Percentiles rank a stretch among this genome's conserved stretches.
Conservation (phyloP, 1,139 yeast species). For the Cylindricascospora bacillispora region DNA sequence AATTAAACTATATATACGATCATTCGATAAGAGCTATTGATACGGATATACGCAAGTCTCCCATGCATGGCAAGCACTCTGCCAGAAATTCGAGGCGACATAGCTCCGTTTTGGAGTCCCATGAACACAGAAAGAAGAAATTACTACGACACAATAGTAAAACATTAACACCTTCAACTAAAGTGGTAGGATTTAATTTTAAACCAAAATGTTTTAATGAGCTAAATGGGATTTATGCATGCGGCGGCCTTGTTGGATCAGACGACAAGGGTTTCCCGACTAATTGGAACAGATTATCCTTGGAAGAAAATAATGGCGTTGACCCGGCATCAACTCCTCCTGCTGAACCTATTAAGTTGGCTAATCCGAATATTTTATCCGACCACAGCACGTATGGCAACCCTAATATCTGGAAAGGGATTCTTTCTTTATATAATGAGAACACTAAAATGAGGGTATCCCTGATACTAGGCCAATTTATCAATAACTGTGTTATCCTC, state of each 20-base stretch:
- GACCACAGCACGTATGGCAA: slow-evolving; percentile 23
- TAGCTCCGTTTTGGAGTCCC: neutral
- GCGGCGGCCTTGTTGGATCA: slow-evolving; percentile 53
- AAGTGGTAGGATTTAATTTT: slow-evolving; percentile 38
- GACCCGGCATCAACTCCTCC: slow-evolving; percentile 11
- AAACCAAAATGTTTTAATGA: slow-evolving; percentile 64
- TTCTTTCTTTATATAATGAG: slow-evolving; percentile 45
- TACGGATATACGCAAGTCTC: slow-evolving; percentile 20
- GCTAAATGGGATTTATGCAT: slow-evolving; percentile 43
- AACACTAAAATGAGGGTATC: slow-evolving; percentile 36
- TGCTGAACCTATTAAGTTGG: slow-evolving; percentile 19
- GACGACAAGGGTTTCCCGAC: slow-evolving; percentile 24
- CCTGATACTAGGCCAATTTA: slow-evolving; percentile 60
- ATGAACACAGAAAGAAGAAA: neutral
- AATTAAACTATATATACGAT: slow-evolving; percentile 39
- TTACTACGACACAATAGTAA: neutral
- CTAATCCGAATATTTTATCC: slow-evolving; percentile 15
- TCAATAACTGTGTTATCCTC: slow-evolving; percentile 65
- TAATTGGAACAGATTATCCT: slow-evolving; percentile 14
- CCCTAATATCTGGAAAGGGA: slow-evolving; percentile 39
- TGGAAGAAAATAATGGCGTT: slow-evolving; percentile 4
- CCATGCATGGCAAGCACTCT: neutral
- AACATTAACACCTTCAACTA: slow-evolving; percentile 13
- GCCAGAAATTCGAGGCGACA: neutral
- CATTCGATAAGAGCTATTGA: slow-evolving; percentile 34